Conservation (phyloP, 345 rosid species). For the Microthlaspi erraticum region DNA sequence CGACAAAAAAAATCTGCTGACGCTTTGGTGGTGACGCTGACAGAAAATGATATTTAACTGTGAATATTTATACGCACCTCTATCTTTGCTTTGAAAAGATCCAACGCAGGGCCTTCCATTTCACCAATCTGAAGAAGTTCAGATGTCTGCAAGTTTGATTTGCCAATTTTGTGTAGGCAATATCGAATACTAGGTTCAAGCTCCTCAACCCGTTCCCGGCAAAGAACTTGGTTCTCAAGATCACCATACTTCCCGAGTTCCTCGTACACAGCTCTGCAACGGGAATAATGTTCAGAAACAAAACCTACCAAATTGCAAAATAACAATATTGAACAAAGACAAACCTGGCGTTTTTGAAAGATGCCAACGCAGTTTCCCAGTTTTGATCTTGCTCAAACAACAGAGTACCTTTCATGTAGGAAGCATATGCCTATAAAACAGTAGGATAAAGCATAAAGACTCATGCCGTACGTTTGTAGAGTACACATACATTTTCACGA, state of each 20-base stretch:
- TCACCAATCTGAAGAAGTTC: slow-evolving; percentile 92
- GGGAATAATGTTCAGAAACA: slow-evolving; percentile 6
- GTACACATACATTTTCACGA: slow-evolving; percentile 7
- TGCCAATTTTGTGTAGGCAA: slow-evolving; percentile 95
- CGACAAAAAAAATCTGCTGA: neutral
- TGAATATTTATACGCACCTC: slow-evolving; percentile 59
- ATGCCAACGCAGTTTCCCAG: slow-evolving; percentile 90
- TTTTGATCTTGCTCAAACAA: slow-evolving; percentile 95
- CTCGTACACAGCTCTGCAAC: slow-evolving; percentile 88
- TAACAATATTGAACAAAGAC: slow-evolving; percentile 31
- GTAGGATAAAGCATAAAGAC: slow-evolving; percentile 32
- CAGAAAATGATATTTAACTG: neutral
- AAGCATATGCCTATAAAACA: slow-evolving; percentile 86
- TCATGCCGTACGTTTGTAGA: neutral
- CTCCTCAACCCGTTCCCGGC: slow-evolving; percentile 97
- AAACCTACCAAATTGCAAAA: slow-evolving; percentile 13
- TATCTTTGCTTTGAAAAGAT: slow-evolving; percentile 92
- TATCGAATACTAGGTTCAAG: slow-evolving; percentile 92
- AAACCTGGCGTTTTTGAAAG: slow-evolving; percentile 95
- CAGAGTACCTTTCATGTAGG: slow-evolving; percentile 93
- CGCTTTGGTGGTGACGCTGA: slow-evolving; percentile 20
- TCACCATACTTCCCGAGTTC: slow-evolving; percentile 98
- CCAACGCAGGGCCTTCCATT: slow-evolving; percentile 98
- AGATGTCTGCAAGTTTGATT: slow-evolving; percentile 84
- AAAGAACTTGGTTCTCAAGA: slow-evolving; percentile 91